phyloP scores from a whole-genome alignment of 2,329 filamentous ascomycete species.

The Fusarium sp. region DNA sequence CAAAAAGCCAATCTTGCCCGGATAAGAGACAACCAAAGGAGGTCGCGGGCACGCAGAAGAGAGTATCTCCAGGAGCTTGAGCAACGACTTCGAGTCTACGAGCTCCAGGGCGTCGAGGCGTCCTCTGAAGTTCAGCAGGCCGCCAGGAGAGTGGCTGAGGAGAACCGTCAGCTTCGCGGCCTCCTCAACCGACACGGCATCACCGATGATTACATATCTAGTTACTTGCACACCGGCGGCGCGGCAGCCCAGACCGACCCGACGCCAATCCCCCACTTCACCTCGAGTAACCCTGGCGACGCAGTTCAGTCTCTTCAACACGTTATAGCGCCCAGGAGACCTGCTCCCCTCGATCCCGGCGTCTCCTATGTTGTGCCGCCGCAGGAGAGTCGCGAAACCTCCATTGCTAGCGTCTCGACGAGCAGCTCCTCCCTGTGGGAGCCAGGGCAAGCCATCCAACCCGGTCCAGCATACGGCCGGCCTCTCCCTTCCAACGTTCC shows the following conservation, averaged over 20 bases:
- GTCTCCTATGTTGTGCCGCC: slow-evolving; percentile 46
- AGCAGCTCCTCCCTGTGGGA: slow-evolving; percentile 51
- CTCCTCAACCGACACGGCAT: slow-evolving; percentile 71
- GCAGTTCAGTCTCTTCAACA: slow-evolving; percentile 53
- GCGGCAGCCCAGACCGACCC: slow-evolving; percentile 34
- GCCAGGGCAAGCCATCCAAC: slow-evolving; percentile 42
- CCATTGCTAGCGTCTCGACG: slow-evolving; percentile 50
- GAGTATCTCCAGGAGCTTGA: slow-evolving; percentile 80
- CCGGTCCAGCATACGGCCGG: slow-evolving; percentile 43
- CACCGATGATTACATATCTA: slow-evolving; percentile 65
- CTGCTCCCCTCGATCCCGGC: slow-evolving; percentile 45
- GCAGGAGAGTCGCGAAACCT: slow-evolving; percentile 50
- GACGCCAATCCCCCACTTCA: slow-evolving; percentile 35
- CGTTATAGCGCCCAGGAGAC: slow-evolving; percentile 52
- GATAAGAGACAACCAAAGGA: slow-evolving; percentile 81
- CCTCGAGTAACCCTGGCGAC: slow-evolving; percentile 40
- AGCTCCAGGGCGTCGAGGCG: slow-evolving; percentile 74
- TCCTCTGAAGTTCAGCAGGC: slow-evolving; percentile 79
- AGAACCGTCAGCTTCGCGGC: slow-evolving; percentile 73
- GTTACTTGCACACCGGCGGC: slow-evolving; percentile 49
- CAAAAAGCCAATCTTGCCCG: slow-evolving; percentile 61
- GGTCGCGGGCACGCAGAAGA: slow-evolving; percentile 79
- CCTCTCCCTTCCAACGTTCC: slow-evolving; percentile 43
- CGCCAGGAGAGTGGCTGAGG: slow-evolving; percentile 74
- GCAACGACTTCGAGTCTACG: slow-evolving; percentile 68